Evolutionary conservation across 225 moss, liverwort and hornwort genomes (phyloP), one percentile per base, ranked within the genome.

Genomic region (Pseudoscleropodium purum): DNA sequence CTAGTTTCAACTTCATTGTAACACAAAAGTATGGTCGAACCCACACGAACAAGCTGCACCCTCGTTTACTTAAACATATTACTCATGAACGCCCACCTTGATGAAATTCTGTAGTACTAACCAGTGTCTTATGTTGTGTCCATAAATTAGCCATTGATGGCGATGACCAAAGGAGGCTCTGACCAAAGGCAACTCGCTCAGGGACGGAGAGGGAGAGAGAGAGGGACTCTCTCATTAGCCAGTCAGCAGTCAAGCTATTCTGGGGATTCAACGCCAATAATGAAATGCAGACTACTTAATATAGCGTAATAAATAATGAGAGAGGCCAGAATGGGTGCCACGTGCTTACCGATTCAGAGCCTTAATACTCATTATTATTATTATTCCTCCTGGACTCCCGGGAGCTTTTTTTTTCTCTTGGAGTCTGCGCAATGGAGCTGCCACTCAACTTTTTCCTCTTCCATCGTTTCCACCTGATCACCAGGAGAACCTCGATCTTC

Each of bases 221-320:
- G 63, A 80, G 39, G 65, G 54, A 86, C 70, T 82, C n/a, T n/a
- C 39, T 54, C 62, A 45, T 64, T 14, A 31, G 52, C 47, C n/a
- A 57, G 45, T 57, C 79, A 79, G 68, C 57, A 62, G 45, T 76
- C 90, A 69, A 61, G 76, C 52, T 62, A 63, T 78, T 69, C 43
- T 39, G 76, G 91, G 69, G 43, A 89, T 57, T 89, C 76, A 63
- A 78, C 83, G 54, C 69, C 86, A 86, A 86, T 83, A 89, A 86
- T 79, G 59, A 75, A 79, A 65, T 31, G 51, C 41, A 83, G 45
- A 26, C 62, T 75, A 7, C 88, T 84, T 39, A 78, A 63, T 83
- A 89, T 86, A 87, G 84, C 11, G 14, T 64, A 78, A 64, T 37
- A 73, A 82, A 83, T 86, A 78, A 79, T 84, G 57, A 30, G 77